phyloP scores from a whole-genome alignment of 345 rosid species.

The Brassica juncea region DNA sequence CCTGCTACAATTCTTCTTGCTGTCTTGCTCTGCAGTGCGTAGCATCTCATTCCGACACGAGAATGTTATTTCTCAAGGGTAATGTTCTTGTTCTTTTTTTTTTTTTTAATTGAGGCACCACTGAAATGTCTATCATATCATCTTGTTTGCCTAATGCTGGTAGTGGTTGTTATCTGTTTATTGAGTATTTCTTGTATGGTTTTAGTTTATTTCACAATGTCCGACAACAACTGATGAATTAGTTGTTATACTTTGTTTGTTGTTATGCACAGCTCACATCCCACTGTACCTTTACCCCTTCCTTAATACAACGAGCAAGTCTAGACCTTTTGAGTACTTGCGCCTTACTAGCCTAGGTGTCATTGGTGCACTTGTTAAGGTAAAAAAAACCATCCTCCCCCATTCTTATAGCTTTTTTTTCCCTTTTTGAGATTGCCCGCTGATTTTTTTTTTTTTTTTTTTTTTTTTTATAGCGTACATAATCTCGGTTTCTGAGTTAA shows the following conservation, averaged over 20 bases:
- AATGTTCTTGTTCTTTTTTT: constrained; percentile 36
- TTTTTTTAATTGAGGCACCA: too few relatives aligned
- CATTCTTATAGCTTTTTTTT: too few relatives aligned
- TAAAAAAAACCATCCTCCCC: constrained; percentile 31
- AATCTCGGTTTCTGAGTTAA: constrained; percentile 1
- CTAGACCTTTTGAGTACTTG: constrained; percentile 93
- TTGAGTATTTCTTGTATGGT: background rate
- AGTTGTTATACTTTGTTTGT: background rate
- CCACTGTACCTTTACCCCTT: constrained; percentile 92
- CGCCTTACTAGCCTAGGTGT: constrained; percentile 98
- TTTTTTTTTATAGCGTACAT: too few relatives aligned
- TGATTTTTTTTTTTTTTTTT: too few relatives aligned
- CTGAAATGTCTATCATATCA: background rate
- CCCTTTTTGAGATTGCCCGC: too few relatives aligned
- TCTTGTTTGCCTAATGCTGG: background rate
- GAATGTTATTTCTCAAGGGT: constrained; percentile 93
- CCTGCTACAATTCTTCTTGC: constrained; percentile 9
- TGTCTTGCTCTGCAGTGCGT: constrained; percentile 71
- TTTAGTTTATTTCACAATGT: too few relatives aligned
- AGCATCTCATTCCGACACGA: constrained; percentile 96
- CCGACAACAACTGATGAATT: constrained; percentile 4
- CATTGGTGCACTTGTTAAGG: constrained; percentile 99
- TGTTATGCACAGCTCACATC: constrained; percentile 78
- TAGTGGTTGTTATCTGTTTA: background rate
- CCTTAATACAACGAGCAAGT: constrained; percentile 93